Conservation (phyloP, 2,329 filamentous ascomycete species). For the Chaetomiaceae sp. region DNA sequence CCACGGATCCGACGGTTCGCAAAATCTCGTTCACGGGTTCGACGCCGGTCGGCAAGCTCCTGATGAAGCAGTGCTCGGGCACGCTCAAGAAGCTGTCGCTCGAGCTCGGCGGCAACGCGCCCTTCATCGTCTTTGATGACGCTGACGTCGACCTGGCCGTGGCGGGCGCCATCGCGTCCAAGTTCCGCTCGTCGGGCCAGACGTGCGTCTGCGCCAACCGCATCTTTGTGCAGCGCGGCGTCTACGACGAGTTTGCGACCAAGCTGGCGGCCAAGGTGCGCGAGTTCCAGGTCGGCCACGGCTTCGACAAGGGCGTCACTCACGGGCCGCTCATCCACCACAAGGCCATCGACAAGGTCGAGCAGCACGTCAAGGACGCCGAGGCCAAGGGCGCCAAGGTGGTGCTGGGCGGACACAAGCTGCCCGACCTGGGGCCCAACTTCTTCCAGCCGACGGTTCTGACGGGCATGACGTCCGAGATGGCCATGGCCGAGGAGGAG, state of each 20-base stretch:
- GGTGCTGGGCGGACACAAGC: constrained; percentile 66
- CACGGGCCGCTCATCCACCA: constrained; percentile 84
- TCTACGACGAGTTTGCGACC: constrained; percentile 70
- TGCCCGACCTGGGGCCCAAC: constrained; percentile 71
- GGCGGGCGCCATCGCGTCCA: constrained; percentile 73
- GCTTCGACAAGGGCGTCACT: constrained; percentile 65
- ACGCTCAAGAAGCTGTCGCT: constrained; percentile 82
- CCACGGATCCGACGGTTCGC: constrained; percentile 68
- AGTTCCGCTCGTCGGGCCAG: constrained; percentile 93
- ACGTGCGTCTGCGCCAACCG: constrained; percentile 91
- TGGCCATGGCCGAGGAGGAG: constrained; percentile 82
- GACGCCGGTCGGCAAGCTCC: constrained; percentile 60
- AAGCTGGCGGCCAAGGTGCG: constrained; percentile 69
- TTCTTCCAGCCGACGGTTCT: constrained; percentile 91
- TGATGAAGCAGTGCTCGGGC: constrained; percentile 84
- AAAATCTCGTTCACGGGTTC: constrained; percentile 95
- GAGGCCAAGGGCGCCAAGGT: constrained; percentile 71
- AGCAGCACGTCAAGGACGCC: constrained; percentile 75
- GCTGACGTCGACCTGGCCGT: constrained; percentile 84
- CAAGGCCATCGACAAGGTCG: constrained; percentile 73
- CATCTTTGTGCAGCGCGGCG: constrained; percentile 70
- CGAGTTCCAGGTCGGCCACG: constrained; percentile 69
- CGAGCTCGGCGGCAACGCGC: constrained; percentile 91
- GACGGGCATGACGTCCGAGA: constrained; percentile 76
- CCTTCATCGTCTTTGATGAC: constrained; percentile 96